Conservation (phyloP, 805 yeast genomes). For the Starmerella geochares region DNA sequence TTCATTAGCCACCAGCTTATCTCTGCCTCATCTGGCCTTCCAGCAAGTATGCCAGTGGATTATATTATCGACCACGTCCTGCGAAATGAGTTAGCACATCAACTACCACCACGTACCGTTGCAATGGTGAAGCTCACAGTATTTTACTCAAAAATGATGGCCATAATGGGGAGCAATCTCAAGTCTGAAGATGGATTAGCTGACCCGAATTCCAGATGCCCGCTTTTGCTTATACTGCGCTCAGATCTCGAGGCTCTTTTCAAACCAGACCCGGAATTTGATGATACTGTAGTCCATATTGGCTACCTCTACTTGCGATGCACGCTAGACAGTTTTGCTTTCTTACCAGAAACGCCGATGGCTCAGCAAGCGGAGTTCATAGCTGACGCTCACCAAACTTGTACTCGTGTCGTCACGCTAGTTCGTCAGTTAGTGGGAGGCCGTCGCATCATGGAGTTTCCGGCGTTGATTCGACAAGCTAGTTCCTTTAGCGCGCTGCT, state of each 20-base stretch:
- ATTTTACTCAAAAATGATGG: conserved; percentile 73
- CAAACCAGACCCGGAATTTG: conserved; percentile 37
- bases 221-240: conserved; percentile 64
- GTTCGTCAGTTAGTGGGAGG: conserved; percentile 60
- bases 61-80: conserved; percentile 64
- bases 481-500: conserved; percentile 65
- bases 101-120: conserved; percentile 47
- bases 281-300: conserved; percentile 57
- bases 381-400: conserved; percentile 65
- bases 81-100: conserved; percentile 47
- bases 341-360: conserved; percentile 64
- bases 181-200: conserved; percentile 79
- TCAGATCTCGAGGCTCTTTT: conserved; percentile 66
- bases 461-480: conserved; percentile 79
- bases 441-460: conserved; percentile 67
- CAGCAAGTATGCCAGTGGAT: conserved; percentile 77
- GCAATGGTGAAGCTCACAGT: conserved; percentile 63
- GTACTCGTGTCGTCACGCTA: conserved; percentile 72
- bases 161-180: conserved; percentile 78
- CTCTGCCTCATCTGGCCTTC: conserved; percentile 79
- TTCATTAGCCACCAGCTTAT: conserved; percentile 84
- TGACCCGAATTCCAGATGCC: conserved; percentile 74
- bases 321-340: conserved; percentile 80
- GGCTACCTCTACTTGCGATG: conserved; percentile 68
- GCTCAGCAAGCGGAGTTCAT: conserved; percentile 81